Base-by-base conservation (phyloP, 2,329 filamentous ascomycete species). In the Ophiostoma populinum region DNA sequence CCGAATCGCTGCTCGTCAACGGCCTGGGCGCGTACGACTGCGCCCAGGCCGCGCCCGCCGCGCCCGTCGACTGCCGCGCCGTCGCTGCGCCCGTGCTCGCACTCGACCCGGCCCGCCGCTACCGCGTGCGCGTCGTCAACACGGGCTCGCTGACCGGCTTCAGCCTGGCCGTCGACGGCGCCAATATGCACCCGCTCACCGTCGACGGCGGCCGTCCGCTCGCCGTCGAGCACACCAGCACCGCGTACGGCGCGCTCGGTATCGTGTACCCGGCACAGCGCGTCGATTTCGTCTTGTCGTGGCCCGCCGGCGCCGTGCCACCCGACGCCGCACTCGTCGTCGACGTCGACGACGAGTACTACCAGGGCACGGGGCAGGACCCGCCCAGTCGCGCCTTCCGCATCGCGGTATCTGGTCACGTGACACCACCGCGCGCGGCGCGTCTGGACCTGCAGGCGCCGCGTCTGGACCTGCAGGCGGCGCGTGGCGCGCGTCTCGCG, bases 1-100 rank as follows among this genome's bases (percentile, higher is more conserved):
- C 63, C 2, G 59, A 63, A 35, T 63, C 59, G 0, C 40, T 66
- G 2, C 41, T 66, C 1, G 44, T 67, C 19, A 65, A 66, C 41
- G 62, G 61, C 15, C 44, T 43, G 5, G 63, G 63, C 2, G 40
- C 42, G 6, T 67, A 62, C 36, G 46, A 57, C 16, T 66, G 62
- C 42, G 54, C 54, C 1, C 57, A 55, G 54, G 58, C 58, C 12
- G 52, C 60, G 1, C 55, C 57, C 34, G 57, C 57, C 13, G 47
- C 54, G 5, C 61, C 60, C 3, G 43, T 65, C 4, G 53, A 66
- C 37, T 67, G 62, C 41, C 41, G 49, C 5, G 38, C 49, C 4
- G 44, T 49, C 3, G 9, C 28, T 2, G 41, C 35, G 28, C 43
- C 45, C 0, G 26, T 19, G 18, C 17, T 46, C n/a, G 8, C 3